These are phyloP conservation scores for Pyrrhoderma noxium DNA, from an alignment of 1,284 basidiomycete genomes.

Conservation along the genomic window DNA sequence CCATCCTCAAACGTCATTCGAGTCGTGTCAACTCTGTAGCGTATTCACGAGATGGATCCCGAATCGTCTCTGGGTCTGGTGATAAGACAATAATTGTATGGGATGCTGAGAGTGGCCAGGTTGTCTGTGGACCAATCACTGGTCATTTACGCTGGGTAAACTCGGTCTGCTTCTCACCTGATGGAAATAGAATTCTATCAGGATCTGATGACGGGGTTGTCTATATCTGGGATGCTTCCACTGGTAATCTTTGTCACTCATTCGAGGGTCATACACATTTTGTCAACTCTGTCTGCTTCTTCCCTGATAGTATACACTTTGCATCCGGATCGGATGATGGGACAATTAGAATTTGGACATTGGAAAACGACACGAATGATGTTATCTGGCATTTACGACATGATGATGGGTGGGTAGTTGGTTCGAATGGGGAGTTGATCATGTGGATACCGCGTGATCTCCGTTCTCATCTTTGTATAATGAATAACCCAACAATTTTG, in stretches of 20 bases:
- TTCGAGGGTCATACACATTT: neutral
- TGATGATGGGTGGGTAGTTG: constrained; percentile 4
- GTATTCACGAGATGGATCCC: neutral
- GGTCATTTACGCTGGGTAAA: neutral
- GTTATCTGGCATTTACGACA: too few species aligned
- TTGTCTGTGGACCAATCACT: neutral
- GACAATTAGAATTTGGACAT: too few species aligned
- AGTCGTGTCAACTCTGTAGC: neutral
- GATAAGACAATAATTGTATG: neutral
- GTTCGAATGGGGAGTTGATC: neutral
- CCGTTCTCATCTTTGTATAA: too few species aligned
- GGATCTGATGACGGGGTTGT: neutral
- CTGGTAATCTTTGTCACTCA: neutral
- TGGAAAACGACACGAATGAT: too few species aligned
- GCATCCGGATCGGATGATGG: too few species aligned
- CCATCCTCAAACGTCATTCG: neutral
- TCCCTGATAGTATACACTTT: too few species aligned
- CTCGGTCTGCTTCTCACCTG: constrained; percentile 12
- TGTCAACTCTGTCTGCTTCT: too few species aligned
- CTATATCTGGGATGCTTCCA: constrained; percentile 2
- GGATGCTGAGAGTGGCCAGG: neutral
- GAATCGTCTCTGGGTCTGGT: neutral
- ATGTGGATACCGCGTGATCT: constrained; percentile 7
- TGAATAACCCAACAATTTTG: too few species aligned
- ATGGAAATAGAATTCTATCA: constrained; percentile 2